Conservation (phyloP, 805 yeast genomes). For the Metschnikowia baotianmanensis region DNA sequence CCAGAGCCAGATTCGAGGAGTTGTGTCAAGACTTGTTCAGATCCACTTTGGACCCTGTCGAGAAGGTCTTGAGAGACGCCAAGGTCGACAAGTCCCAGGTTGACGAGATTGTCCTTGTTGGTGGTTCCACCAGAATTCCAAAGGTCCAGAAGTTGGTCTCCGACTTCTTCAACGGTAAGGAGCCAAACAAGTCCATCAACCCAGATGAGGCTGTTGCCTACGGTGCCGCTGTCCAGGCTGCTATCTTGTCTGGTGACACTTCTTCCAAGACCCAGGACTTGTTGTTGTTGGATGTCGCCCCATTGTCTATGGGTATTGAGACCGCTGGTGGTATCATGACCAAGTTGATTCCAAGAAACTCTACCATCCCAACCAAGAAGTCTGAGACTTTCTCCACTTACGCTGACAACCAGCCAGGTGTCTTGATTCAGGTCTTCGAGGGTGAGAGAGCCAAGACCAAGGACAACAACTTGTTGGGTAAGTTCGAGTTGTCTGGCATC, state of each 20-base stretch:
- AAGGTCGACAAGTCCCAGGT: slow-evolving; percentile 45
- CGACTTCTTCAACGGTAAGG: slow-evolving; percentile 45
- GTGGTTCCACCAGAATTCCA: slow-evolving; percentile 52
- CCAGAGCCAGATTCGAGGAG: slow-evolving; percentile 50
- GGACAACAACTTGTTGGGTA: slow-evolving; percentile 96
- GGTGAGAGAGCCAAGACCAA: slow-evolving; percentile 97
- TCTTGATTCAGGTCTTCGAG: slow-evolving; percentile 92
- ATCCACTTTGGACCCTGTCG: slow-evolving; percentile 47
- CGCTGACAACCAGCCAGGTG: slow-evolving; percentile 99
- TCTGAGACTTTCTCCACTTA: slow-evolving; percentile 95
- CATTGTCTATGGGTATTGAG: slow-evolving; percentile 95
- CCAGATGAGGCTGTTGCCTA: slow-evolving; percentile 52
- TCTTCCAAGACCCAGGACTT: slow-evolving; percentile 78
- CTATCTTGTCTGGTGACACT: slow-evolving; percentile 83
- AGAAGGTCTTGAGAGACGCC: slow-evolving; percentile 45
- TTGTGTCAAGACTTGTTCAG: slow-evolving; percentile 44
- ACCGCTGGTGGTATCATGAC: slow-evolving; percentile 99
- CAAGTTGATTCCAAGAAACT: slow-evolving; percentile 96
- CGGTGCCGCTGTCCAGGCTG: slow-evolving; percentile 98
- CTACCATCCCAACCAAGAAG: slow-evolving; percentile 96
- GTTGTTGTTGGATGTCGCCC: slow-evolving; percentile 94
- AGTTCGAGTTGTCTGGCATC: slow-evolving; percentile 92
- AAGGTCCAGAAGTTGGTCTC: slow-evolving; percentile 48
- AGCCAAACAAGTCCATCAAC: slow-evolving; percentile 48
- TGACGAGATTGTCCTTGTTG: slow-evolving; percentile 47